These are phyloP conservation scores for Xylaria flabelliformis DNA, from an alignment of 495 filamentous ascomycete genomes.

Conservation along the genomic window DNA sequence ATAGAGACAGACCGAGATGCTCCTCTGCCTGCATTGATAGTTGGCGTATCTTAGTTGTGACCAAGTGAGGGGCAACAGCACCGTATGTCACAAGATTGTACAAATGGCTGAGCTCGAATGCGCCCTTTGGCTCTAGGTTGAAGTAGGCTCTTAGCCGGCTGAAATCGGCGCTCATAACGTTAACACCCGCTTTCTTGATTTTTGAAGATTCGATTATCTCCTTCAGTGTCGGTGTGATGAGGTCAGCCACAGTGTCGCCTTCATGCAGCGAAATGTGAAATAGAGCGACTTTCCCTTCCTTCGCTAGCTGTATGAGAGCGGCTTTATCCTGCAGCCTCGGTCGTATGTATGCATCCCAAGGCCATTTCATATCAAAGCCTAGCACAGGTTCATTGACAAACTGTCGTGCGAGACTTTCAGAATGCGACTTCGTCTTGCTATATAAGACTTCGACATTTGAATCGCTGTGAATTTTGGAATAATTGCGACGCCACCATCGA, in stretches of 20 bases:
- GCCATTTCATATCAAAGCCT: conserved; percentile 82
- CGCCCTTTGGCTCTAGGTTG: conserved; percentile 58
- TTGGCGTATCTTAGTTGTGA: conserved; percentile 64
- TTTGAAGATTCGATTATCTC: conserved; percentile 64
- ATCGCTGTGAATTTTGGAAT: conserved; percentile 20
- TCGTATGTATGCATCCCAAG: conserved; percentile 47
- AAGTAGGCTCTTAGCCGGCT: conserved; percentile 66
- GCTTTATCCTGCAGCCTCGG: conserved; percentile 63
- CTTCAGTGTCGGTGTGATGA: conserved; percentile 67
- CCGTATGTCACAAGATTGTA: conserved; percentile 66
- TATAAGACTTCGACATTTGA: conserved; percentile 24
- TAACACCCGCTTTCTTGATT: conserved; percentile 71
- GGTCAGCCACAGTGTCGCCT: conserved; percentile 51
- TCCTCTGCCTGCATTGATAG: conserved; percentile 65
- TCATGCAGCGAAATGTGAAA: conserved; percentile 69
- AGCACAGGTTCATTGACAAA: conserved; percentile 68
- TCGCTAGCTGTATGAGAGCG: conserved; percentile 73
- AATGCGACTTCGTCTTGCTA: conserved; percentile 36
- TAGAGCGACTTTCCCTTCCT: conserved; percentile 68
- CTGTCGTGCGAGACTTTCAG: conserved; percentile 52
- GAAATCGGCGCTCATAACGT: conserved; percentile 67
- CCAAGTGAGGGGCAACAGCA: conserved; percentile 45
- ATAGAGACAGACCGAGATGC: conserved; percentile 69
- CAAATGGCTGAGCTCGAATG: conserved; percentile 75
- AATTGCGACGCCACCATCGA: conserved; percentile 25